Conservation (phyloP, 148 eudicot genomes). For the Vaccinium myrtillus region DNA sequence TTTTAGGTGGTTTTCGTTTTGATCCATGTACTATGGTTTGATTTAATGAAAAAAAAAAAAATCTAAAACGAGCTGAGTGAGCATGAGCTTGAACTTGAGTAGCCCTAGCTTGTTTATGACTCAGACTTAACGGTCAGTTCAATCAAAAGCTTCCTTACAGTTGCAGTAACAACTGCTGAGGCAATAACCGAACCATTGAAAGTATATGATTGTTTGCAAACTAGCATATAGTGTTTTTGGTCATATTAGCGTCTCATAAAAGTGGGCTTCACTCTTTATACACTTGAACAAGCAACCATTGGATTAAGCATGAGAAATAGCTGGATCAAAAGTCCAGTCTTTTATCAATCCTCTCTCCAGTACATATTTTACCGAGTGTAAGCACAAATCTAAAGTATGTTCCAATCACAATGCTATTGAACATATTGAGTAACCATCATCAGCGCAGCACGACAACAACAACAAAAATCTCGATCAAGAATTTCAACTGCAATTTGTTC, state of each 20-base stretch:
- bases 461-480: not conserved
- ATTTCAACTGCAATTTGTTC: not conserved
- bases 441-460: not conserved
- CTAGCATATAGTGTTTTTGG: not conserved
- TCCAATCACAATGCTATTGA: not conserved
- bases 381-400: not conserved
- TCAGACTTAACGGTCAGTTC: not conserved
- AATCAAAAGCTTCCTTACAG: not conserved
- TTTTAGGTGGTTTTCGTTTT: too few species aligned
- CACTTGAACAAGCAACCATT: not conserved
- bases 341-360: not conserved
- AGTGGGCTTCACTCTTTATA: not conserved
- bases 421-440: not conserved
- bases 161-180: not conserved
- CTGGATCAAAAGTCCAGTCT: not conserved
- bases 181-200: not conserved
- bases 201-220: not conserved
- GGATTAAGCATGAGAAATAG: constrained; percentile 1
- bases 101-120: not conserved
- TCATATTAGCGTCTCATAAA: not conserved
- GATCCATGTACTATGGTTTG: too few species aligned
- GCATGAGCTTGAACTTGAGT: not conserved
- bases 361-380: not conserved
- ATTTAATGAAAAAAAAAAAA: too few species aligned
- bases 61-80: not conserved